Evolutionary conservation across 2,329 filamentous ascomycete species (phyloP).

Genomic region (Colletotrichum sp.): DNA sequence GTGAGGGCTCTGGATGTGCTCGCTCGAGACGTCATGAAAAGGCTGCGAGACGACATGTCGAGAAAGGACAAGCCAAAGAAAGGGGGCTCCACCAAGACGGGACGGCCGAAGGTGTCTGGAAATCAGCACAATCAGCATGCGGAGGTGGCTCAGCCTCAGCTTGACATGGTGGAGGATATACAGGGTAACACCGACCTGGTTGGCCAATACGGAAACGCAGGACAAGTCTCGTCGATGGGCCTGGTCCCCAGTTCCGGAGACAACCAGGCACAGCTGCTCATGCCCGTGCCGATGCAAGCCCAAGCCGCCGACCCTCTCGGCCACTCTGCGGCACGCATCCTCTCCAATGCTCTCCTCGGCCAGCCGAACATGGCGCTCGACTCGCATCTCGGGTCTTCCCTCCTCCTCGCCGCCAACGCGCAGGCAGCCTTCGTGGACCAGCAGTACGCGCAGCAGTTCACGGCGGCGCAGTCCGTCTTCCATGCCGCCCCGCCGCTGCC

Average conservation of each 20-base stretch:
- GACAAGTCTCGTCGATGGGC: slow-evolving; percentile 13
- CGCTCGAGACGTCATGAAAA: slow-evolving; percentile 79
- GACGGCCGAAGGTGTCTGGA: not conserved
- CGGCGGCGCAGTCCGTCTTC: slow-evolving; percentile 26
- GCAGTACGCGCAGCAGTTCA: slow-evolving; percentile 34
- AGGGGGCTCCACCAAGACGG: not conserved
- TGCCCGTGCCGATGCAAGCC: slow-evolving; percentile 14
- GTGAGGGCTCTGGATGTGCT: slow-evolving; percentile 72
- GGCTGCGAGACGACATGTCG: slow-evolving; percentile 70
- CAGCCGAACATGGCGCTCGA: slow-evolving; percentile 31
- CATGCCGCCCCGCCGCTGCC: slow-evolving; percentile 22
- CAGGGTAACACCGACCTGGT: not conserved
- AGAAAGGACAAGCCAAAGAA: slow-evolving; percentile 50
- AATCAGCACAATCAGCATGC: not conserved
- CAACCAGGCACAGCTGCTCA: slow-evolving; percentile 12
- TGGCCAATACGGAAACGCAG: slow-evolving; percentile 7
- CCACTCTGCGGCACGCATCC: slow-evolving; percentile 4
- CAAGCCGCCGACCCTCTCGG: slow-evolving; percentile 4
- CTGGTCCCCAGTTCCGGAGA: slow-evolving; percentile 1
- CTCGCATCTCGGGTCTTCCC: slow-evolving; percentile 41
- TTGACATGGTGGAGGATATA: slow-evolving; percentile 17
- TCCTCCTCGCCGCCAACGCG: slow-evolving; percentile 41
- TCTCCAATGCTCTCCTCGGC: slow-evolving; percentile 8
- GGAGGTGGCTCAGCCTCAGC: not conserved
- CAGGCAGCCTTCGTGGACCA: slow-evolving; percentile 39